Conservation (phyloP, 1,284 basidiomycete genomes). For the Anthracocystis setariae region DNA sequence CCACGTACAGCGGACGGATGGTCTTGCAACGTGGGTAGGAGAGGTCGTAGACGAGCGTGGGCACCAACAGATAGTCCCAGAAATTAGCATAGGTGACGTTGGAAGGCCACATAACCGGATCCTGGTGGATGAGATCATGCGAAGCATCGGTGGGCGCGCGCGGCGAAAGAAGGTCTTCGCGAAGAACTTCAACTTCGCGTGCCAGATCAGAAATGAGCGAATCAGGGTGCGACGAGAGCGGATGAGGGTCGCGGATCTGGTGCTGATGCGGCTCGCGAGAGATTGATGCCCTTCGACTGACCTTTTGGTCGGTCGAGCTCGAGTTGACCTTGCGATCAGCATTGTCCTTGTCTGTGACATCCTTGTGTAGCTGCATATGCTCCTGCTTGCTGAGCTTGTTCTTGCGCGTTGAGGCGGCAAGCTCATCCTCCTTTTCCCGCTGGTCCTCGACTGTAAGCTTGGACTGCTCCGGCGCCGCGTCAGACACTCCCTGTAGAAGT, state of each 20-base stretch:
- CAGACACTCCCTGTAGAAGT: conserved; percentile 7
- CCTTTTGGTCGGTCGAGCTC: conserved; percentile 6
- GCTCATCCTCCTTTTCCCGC: conserved; percentile 1
- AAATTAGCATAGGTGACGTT: conserved; percentile 88
- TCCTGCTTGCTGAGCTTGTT: conserved; percentile 33
- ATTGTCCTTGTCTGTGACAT: conserved; percentile 19
- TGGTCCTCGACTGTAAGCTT: conserved; percentile 9
- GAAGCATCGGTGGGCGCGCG: conserved; percentile 13
- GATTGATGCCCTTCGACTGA: conserved; percentile 7
- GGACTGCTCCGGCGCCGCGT: not conserved
- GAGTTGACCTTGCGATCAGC: conserved; percentile 20
- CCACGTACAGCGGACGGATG: conserved; percentile 87
- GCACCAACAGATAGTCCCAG: conserved; percentile 85
- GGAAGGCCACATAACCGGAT: conserved; percentile 77
- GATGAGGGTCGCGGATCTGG: conserved; percentile 69
- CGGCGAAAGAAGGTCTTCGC: conserved; percentile 75
- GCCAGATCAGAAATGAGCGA: conserved; percentile 77
- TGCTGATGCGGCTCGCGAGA: conserved; percentile 22
- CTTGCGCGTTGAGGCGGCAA: not conserved
- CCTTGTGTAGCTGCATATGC: conserved; percentile 38
- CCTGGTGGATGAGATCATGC: conserved; percentile 21
- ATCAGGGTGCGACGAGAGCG: conserved; percentile 80
- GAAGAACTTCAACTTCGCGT: conserved; percentile 79
- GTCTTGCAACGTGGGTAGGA: conserved; percentile 90
- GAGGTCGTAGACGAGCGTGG: conserved; percentile 93